Conservation (phyloP, 2,329 filamentous ascomycete species). For the Pyricularia pennisetigena region DNA sequence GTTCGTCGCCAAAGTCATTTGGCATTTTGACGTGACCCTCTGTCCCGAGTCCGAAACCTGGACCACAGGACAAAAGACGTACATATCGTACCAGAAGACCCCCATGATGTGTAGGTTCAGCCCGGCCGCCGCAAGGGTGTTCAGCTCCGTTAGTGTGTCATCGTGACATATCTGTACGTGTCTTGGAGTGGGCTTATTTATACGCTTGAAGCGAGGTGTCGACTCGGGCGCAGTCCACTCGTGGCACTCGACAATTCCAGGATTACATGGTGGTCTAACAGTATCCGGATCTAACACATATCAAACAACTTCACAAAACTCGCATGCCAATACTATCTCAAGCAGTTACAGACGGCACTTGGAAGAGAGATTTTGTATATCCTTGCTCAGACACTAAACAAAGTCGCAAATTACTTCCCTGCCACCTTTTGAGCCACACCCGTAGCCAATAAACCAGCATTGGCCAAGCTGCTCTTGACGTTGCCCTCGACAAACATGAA, state of each 20-base stretch:
- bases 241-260: too few species aligned
- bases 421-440: not conserved
- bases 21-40: not conserved
- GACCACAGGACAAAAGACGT: not conserved
- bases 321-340: too few species aligned
- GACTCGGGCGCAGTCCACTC: too few species aligned
- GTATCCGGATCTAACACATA: too few species aligned
- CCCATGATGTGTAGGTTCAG: not conserved
- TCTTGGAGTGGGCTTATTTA: too few species aligned
- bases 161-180: too few species aligned
- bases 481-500: conserved; percentile 3
- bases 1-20: not conserved
- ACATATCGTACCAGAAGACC: not conserved
- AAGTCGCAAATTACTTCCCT: not conserved
- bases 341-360: too few species aligned
- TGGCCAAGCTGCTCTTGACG: not conserved
- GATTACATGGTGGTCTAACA: too few species aligned
- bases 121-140: not conserved
- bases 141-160: not conserved
- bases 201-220: too few species aligned
- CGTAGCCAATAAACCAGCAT: not conserved
- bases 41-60: not conserved
- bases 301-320: too few species aligned
- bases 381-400: too few species aligned
- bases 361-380: too few species aligned